Evolutionary conservation across 2,329 filamentous ascomycete species (phyloP).

Genomic region (Diaporthe caulivora): DNA sequence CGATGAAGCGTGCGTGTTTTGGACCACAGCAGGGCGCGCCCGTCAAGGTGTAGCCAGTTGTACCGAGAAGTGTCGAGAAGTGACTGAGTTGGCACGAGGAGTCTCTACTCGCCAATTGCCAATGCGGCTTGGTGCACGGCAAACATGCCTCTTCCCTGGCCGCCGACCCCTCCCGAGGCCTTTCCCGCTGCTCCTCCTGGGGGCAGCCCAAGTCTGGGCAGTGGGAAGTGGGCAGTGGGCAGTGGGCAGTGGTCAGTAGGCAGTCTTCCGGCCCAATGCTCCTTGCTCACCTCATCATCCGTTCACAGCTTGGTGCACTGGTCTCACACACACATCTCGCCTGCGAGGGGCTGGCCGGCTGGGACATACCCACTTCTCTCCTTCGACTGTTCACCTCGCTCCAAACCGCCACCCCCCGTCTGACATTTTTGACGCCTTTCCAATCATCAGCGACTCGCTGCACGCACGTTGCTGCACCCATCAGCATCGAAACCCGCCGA

Average conservation of each 20-base stretch:
- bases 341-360: slow-evolving; percentile 9
- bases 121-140: slow-evolving; percentile 6
- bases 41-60: background rate
- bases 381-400: slow-evolving; percentile 22
- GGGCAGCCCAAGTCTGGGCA: background rate
- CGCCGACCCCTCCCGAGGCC: slow-evolving; percentile 21
- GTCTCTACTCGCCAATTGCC: slow-evolving; percentile 1
- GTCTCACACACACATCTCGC: slow-evolving; percentile 18
- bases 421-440: slow-evolving; percentile 28
- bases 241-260: background rate
- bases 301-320: background rate
- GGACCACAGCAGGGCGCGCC: slow-evolving; percentile 6
- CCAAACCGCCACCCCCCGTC: slow-evolving; percentile 17
- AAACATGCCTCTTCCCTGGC: slow-evolving; percentile 14
- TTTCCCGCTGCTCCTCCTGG: background rate
- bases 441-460: slow-evolving; percentile 29
- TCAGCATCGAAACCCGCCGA: slow-evolving; percentile 17
- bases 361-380: slow-evolving; percentile 26
- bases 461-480: slow-evolving; percentile 26
- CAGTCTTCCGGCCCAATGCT: slow-evolving; percentile 5
- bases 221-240: slow-evolving; percentile 2
- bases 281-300: slow-evolving; percentile 10
- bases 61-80: background rate
- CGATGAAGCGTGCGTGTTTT: slow-evolving; percentile 29
- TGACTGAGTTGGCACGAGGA: too few species aligned